Percentiles rank a stretch among this genome's conserved stretches.
Conservation (phyloP, 2,329 filamentous ascomycete genomes). For the Golovinomyces cichoracearum region DNA sequence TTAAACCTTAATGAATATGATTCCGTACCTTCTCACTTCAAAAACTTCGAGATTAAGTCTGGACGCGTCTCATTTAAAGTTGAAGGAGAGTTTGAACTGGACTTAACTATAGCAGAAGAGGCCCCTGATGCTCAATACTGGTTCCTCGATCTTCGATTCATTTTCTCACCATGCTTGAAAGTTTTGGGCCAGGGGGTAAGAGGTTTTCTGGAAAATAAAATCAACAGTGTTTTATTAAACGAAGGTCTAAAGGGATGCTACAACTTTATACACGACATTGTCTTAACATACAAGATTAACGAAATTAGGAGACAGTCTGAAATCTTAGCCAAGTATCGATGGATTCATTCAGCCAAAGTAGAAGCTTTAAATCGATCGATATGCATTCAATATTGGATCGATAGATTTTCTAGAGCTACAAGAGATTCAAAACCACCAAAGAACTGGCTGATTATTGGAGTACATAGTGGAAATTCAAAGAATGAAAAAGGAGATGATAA, state of each 20-base stretch:
- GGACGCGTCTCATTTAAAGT: constrained; percentile 82
- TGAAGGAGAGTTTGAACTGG: constrained; percentile 66
- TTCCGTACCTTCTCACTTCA: constrained; percentile 46
- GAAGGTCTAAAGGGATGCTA: constrained; percentile 61
- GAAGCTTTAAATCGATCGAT: constrained; percentile 60
- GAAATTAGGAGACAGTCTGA: constrained; percentile 54
- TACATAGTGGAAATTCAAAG: constrained; percentile 35
- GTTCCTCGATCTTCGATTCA: constrained; percentile 76
- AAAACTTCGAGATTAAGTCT: constrained; percentile 49
- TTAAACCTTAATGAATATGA: constrained; percentile 68
- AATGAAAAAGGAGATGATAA: constrained; percentile 19
- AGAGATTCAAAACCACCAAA: constrained; percentile 30
- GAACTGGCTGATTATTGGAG: constrained; percentile 75
- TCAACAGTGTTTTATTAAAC: constrained; percentile 44
- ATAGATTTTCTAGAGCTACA: constrained; percentile 20
- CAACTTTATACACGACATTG: constrained; percentile 61
- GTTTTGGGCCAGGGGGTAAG: constrained; percentile 37
- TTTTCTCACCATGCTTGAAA: constrained; percentile 43
- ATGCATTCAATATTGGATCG: constrained; percentile 74
- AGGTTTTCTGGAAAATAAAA: constrained; percentile 37
- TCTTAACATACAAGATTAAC: constrained; percentile 72
- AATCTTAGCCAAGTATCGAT: constrained; percentile 41
- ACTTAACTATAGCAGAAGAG: constrained; percentile 73
- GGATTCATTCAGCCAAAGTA: constrained; percentile 53
- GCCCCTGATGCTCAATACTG: constrained; percentile 64